A percentile compares a stretch with the other conserved stretches of the same genome.
These are phyloP conservation scores for Mycena kentingensis DNA, from an alignment of 768 basidiomycete species.

Conservation along the genomic window DNA sequence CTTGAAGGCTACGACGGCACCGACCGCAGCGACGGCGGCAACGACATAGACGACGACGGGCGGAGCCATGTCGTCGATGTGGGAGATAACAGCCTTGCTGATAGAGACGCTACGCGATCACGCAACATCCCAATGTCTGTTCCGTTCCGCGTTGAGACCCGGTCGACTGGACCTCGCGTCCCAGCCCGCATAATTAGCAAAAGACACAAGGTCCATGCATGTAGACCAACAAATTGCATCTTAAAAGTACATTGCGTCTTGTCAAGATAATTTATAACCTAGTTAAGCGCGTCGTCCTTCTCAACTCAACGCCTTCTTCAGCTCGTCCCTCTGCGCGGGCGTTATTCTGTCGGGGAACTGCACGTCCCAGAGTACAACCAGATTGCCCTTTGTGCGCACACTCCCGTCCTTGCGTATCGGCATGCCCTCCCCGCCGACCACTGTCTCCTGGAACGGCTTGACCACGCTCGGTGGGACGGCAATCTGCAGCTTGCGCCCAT, in stretches of 20 bases:
- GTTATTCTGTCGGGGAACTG: conserved; percentile 81
- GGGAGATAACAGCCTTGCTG: no score
- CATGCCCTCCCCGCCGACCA: conserved; percentile 82
- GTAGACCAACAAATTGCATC: no score
- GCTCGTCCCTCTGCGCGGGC: conserved; percentile 74
- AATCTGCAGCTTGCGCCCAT: conserved; percentile 77
- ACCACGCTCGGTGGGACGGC: conserved; percentile 66
- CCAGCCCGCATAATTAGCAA: no score
- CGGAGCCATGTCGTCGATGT: no score
- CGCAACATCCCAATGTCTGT: no score
- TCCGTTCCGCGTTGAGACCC: no score
- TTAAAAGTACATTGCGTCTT: not conserved
- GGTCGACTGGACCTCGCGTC: no score
- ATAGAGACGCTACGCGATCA: no score
- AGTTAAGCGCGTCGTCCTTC: not conserved
- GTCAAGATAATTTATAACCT: not conserved
- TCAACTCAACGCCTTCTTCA: conserved; percentile 65
- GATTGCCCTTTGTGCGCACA: conserved; percentile 75
- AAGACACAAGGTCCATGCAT: no score
- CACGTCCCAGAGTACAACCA: conserved; percentile 82
- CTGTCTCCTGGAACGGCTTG: conserved; percentile 76
- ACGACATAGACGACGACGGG: conserved; percentile 47
- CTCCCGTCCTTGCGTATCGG: conserved; percentile 82
- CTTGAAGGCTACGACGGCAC: conserved; percentile 56
- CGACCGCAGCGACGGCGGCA: conserved; percentile 52